Base-by-base conservation (phyloP, 2,329 filamentous ascomycete species). In the Rhynchosporium graminicola region DNA sequence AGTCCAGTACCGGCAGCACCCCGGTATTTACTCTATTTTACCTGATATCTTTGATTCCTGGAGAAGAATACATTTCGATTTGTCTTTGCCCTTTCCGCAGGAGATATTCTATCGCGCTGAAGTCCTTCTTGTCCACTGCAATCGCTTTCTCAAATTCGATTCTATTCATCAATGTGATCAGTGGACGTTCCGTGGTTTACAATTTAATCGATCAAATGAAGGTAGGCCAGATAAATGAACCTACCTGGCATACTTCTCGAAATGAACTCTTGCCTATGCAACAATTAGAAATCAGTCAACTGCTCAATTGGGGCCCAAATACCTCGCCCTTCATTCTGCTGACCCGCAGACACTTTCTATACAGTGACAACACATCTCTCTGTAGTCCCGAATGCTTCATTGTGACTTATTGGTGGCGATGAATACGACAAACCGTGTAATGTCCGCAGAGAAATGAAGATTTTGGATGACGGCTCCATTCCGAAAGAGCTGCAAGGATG, bases 341-440 rank as follows among this genome's bases (percentile, higher is more conserved):
- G 72, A 90, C 91, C 63, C 93, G 86, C 31, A 99, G 80, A 72
- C 94, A 98, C 73, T 87, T 85, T 63, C 94, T 87, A 75, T 98
- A 99, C 13, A 99, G 84, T 40, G 87, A 82, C 57, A 98, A 77
- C 3, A 97, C 94, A 72, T 97, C 92, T 71, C 85, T 88, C 75
- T 98, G 94, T n/a, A 98, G 80, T 42, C 95, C 95, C 7, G 93
- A 96, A 31, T 93, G 80, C 70, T 86, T 83, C 79, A 79, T 58
- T 43, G 28, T 28, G 43, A 51, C 51, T 40, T 47, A 38, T 43
- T 38, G 38, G 42, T 50, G 42, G 42, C 50, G 45, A 48, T 57
- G 31, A 43, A n/a, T 46, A 56, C 33, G 4, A 10, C 10, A 1
- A 20, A 20, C 20, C 20, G 20, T 20, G 20, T 1, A 20, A 20